Evolutionary conservation across 23 red algal species (phyloP), one percentile per base, ranked within the genome.

Genomic region (Gracilariopsis chorda): DNA sequence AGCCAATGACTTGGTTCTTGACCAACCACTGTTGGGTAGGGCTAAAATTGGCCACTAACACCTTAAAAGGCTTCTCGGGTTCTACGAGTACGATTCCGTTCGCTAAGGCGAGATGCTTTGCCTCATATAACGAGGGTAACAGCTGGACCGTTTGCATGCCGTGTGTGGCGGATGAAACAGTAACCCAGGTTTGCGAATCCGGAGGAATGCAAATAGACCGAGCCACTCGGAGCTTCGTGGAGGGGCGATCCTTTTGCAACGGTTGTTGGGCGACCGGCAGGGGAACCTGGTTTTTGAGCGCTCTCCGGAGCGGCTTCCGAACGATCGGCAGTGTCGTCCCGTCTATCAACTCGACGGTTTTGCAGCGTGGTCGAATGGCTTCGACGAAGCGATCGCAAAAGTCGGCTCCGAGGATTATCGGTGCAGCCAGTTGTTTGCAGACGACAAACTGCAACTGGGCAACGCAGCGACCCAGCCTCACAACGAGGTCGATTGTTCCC

Each of bases 31-130:
- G 43, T 10, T 44, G 44, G 33, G 7, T 24, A 2, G 44, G 77
- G 5, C 25, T 55, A 32, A 85, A 85, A 39, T 85, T 71, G 4
- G 81, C 81, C 0, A 85, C 45, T 0, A 85, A 12, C n/a, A 85
- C 3, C 57, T 39, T 0, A 46, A 85, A 85, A 27, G 62, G 57
- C 17, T 46, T 48, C 12, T 41, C 39, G 14, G 5, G 6, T 52
- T 85, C 81, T 3, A 63, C 53, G 30, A 60, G 81, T 48, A 34
- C 81, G 16, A 55, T 0, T 4, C 59, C 41, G 21, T 68, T 63
- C 20, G 59, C 39, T 40, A 36, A 21, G 25, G 46, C 57, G 7
- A 68, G 29, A 3, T 65, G 13, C 12, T 69, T 36, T 33, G 24
- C 68, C 41, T 85, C 81, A 20, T 46, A 44, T 5, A 85, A 47